These are phyloP conservation scores for Xylariomycetidae sp. DNA, from an alignment of 2,329 filamentous ascomycete species.

Conservation along the genomic window DNA sequence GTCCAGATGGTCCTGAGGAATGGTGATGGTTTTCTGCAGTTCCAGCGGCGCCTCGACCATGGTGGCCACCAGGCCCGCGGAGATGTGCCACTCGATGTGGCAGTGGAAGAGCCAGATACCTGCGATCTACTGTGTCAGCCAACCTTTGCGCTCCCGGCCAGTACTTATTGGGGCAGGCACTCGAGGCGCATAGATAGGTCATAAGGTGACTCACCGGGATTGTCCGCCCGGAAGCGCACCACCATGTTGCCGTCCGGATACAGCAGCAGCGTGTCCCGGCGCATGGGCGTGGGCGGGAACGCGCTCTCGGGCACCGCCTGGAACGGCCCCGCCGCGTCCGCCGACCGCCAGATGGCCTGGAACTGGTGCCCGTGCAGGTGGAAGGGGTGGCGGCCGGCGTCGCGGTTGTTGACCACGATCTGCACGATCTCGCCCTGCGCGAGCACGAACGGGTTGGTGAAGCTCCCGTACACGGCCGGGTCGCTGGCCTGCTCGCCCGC, in stretches of 20 bases:
- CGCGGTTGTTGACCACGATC: slow-evolving; percentile 71
- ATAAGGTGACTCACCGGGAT: slow-evolving; percentile 54
- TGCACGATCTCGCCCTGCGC: slow-evolving; percentile 63
- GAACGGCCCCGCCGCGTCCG: slow-evolving; percentile 52
- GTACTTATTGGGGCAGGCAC: no score
- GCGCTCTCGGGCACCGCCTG: slow-evolving; percentile 36
- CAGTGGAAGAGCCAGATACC: slow-evolving; percentile 71
- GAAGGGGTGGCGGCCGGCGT: slow-evolving; percentile 67
- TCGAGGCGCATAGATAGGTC: no score
- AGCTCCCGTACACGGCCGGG: slow-evolving; percentile 57
- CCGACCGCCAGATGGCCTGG: slow-evolving; percentile 58
- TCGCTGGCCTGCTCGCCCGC: slow-evolving; percentile 53
- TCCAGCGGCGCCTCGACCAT: slow-evolving; percentile 58
- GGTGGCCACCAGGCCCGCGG: slow-evolving; percentile 59
- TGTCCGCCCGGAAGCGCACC: slow-evolving; percentile 61
- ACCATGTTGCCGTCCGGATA: slow-evolving; percentile 62
- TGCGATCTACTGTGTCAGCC: slow-evolving; percentile 10
- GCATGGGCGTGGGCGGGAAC: slow-evolving; percentile 52
- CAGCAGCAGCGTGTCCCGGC: slow-evolving; percentile 63
- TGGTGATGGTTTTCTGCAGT: slow-evolving; percentile 52
- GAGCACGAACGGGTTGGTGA: slow-evolving; percentile 62
- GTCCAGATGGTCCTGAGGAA: slow-evolving; percentile 55
- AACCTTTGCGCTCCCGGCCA: no score
- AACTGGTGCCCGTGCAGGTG: slow-evolving; percentile 74
- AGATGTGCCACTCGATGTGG: slow-evolving; percentile 73